Percentiles rank a stretch among this genome's conserved stretches.
Evolutionary conservation across 257 asterid genomes (phyloP).

Genomic region (Ajuga chamaepitys): DNA sequence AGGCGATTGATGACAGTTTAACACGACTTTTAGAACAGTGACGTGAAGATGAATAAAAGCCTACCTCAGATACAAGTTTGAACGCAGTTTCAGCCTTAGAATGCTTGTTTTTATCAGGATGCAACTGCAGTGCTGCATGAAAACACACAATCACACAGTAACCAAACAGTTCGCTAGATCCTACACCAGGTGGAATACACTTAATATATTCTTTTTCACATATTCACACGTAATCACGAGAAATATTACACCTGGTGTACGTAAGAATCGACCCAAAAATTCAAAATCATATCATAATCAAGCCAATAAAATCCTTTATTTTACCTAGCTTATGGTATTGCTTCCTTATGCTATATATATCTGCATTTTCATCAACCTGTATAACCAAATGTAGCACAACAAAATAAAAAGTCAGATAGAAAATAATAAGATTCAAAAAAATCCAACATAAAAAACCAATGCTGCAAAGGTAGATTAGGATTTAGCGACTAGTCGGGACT

Average conservation of each 20-base stretch:
- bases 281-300: not conserved
- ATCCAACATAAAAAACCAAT: too few species aligned
- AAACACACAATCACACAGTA: not conserved
- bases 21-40: too few species aligned
- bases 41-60: too few species aligned
- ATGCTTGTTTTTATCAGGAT: slow-evolving; percentile 82
- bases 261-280: not conserved
- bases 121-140: slow-evolving; percentile 60
- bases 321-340: slow-evolving; percentile 62
- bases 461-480: too few species aligned
- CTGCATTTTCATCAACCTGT: slow-evolving; percentile 66
- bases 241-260: too few species aligned
- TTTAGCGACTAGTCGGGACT: too few species aligned
- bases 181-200: too few species aligned
- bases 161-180: too few species aligned
- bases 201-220: too few species aligned
- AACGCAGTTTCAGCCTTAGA: slow-evolving; percentile 75
- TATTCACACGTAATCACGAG: too few species aligned
- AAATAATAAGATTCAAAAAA: too few species aligned
- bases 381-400: not conserved
- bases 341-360: slow-evolving; percentile 33
- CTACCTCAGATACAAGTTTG: slow-evolving; percentile 76
- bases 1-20: too few species aligned
- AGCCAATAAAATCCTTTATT: not conserved
- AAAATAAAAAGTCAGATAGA: not conserved